phyloP scores from a whole-genome alignment of 306 rosid genomes.

The Biancaea sappan region DNA sequence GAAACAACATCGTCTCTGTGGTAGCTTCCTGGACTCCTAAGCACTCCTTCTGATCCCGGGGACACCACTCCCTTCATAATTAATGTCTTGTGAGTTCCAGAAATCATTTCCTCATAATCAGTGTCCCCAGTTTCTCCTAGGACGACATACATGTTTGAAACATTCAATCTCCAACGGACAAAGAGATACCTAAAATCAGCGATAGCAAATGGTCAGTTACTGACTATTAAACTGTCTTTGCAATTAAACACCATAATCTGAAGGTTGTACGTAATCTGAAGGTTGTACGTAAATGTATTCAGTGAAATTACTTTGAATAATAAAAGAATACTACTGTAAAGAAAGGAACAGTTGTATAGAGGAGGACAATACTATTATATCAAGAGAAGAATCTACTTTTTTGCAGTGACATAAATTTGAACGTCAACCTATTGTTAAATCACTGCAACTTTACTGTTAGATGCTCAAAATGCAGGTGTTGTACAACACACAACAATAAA shows the following conservation, averaged over 20 bases:
- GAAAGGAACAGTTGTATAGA: background rate
- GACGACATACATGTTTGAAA: constrained; percentile 83
- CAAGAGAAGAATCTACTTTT: background rate
- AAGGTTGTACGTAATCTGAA: background rate
- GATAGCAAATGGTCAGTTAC: background rate
- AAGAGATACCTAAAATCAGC: constrained; percentile 71
- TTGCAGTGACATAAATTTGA: background rate
- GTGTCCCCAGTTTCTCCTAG: constrained; percentile 87
- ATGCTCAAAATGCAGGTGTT: background rate
- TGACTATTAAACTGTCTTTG: background rate
- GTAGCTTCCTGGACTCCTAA: constrained; percentile 78
- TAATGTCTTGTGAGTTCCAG: constrained; percentile 86
- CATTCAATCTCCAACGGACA: constrained; percentile 83
- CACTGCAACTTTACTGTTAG: background rate
- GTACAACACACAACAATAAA: background rate
- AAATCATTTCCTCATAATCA: constrained; percentile 84
- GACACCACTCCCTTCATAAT: constrained; percentile 64
- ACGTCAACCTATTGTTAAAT: background rate
- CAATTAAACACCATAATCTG: background rate
- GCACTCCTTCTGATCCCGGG: constrained; percentile 53
- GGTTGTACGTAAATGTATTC: background rate
- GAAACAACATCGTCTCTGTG: constrained; percentile 72
- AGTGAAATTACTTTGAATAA: background rate
- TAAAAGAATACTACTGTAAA: too few species aligned
- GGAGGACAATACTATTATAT: background rate